Base-by-base conservation (phyloP, 345 rosid species). In the Cardamine resedifolia region DNA sequence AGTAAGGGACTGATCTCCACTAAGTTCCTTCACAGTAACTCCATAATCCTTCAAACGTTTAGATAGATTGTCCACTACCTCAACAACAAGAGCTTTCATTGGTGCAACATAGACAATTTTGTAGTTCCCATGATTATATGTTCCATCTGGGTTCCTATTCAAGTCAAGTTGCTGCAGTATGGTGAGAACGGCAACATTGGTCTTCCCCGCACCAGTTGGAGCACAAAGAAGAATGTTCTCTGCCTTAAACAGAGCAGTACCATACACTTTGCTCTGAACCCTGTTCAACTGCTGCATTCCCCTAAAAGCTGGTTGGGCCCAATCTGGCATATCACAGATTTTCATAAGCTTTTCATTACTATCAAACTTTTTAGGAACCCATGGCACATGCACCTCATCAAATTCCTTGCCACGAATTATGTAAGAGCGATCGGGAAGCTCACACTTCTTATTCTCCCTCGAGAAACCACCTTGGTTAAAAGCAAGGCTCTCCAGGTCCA, bases 121-220 rank as follows among this genome's bases (percentile, higher is more conserved):
- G 75, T 83, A 91, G 69, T 81, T 76, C 66, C 78, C 74, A 68
- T 90, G 91, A 64, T 84, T 85, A 76, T 77, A 85, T 10, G 94
- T 76, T 70, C 98, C 97, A 78, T 89, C 94, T 0, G 79, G 20
- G 9, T 83, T 82, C 84, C 63, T 82, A 63, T 83, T 84, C 73
- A 87, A 61, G 18, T 80, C 96, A 70, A 93, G 83, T 66, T 90
- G 92, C 84, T 86, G 90, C 74, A 93, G 87, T 69, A 93, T 93
- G 82, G 98, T 86, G 66, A 93, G 92, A 19, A 93, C 85, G 1
- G 95, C 97, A 58, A 93, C 98, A 71, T 89, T 90, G 48, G 94
- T 93, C 75, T 90, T 89, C 51, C 98, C 98, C 2, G 98, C 96
- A 16, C 97, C 98, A 33, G 97, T 93, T n/a, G 98, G 98, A 41